Evolutionary conservation across 2,329 filamentous ascomycete species (phyloP).

Genomic region (Fusarium liriodendri): DNA sequence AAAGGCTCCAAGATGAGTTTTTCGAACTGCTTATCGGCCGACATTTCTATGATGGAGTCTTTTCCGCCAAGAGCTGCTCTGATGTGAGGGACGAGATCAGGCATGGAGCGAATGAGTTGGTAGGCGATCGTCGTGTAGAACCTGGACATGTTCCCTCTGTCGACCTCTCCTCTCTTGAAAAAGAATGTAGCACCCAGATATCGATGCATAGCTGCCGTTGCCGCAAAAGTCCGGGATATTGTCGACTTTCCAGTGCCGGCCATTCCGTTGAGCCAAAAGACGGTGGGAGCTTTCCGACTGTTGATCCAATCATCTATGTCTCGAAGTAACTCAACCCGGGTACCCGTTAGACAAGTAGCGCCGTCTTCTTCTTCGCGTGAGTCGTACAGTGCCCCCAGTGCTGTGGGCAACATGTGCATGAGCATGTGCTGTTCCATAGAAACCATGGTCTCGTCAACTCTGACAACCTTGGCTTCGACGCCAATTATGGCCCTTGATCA

Average conservation of each 20-base stretch:
- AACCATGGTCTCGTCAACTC: background rate
- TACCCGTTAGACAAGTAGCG: background rate
- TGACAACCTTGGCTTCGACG: background rate
- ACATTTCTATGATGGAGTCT: background rate
- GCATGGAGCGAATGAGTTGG: constrained; percentile 41
- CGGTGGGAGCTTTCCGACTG: constrained; percentile 3
- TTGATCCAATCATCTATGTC: background rate
- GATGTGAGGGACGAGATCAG: constrained; percentile 42
- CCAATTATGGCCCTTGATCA: background rate
- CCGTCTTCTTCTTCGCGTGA: background rate
- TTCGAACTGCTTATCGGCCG: constrained; percentile 14
- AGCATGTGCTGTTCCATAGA: background rate
- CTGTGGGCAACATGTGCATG: background rate
- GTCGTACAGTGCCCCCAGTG: background rate
- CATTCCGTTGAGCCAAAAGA: constrained; percentile 55
- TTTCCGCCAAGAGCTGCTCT: constrained; percentile 2
- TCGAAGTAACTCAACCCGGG: background rate
- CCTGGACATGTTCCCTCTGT: constrained; percentile 47
- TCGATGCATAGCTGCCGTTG: accelerated
- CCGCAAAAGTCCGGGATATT: constrained; percentile 54
- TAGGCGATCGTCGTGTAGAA: constrained; percentile 54
- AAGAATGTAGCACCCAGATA: constrained; percentile 53
- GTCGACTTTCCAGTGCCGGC: constrained; percentile 56
- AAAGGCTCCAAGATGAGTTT: constrained; percentile 25
- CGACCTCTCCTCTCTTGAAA: constrained; percentile 53